A percentile compares a stretch with the other conserved stretches of the same genome.
These are phyloP conservation scores for Rutstroemia sp. DNA, from an alignment of 2,329 filamentous ascomycete genomes.

Conservation along the genomic window DNA sequence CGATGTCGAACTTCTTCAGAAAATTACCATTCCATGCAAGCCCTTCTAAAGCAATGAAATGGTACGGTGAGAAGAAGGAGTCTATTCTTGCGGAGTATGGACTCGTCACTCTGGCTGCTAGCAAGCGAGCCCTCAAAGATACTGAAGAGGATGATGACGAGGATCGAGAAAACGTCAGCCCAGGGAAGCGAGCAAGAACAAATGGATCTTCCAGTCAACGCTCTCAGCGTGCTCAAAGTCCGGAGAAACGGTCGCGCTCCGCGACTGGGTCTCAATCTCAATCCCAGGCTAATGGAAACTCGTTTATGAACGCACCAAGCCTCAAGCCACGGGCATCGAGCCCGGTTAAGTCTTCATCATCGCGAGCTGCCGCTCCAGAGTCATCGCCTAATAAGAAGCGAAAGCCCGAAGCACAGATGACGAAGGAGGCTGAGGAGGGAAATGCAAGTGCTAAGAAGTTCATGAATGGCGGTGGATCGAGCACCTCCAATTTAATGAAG, in stretches of 20 bases:
- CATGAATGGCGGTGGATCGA: conserved; percentile 22
- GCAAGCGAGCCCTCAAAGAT: background rate
- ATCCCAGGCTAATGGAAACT: conserved; percentile 7
- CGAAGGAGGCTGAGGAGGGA: conserved; percentile 21
- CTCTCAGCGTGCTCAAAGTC: conserved; percentile 1
- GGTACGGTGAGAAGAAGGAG: conserved; percentile 1
- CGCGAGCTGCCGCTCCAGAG: conserved; percentile 7
- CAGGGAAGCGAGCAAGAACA: conserved; percentile 19
- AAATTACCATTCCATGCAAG: conserved; percentile 6
- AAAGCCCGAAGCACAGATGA: conserved; percentile 26
- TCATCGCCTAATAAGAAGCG: conserved; percentile 19
- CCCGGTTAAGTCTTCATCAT: conserved; percentile 1
- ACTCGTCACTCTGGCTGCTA: background rate
- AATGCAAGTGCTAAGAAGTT: conserved; percentile 15
- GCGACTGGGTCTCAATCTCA: background rate
- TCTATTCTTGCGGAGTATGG: conserved; percentile 1
- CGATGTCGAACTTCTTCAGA: conserved; percentile 20
- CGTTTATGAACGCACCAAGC: conserved; percentile 2
- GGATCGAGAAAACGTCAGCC: conserved; percentile 18
- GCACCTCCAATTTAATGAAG: conserved; percentile 28
- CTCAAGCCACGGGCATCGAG: background rate
- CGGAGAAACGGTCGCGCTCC: conserved; percentile 4
- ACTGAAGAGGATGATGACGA: conserved; percentile 13
- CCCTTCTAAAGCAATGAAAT: conserved; percentile 1
- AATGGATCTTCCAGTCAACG: background rate